phyloP scores from a whole-genome alignment of 2,329 filamentous ascomycete genomes.

The Chrysoporthe deuterocubensis region DNA sequence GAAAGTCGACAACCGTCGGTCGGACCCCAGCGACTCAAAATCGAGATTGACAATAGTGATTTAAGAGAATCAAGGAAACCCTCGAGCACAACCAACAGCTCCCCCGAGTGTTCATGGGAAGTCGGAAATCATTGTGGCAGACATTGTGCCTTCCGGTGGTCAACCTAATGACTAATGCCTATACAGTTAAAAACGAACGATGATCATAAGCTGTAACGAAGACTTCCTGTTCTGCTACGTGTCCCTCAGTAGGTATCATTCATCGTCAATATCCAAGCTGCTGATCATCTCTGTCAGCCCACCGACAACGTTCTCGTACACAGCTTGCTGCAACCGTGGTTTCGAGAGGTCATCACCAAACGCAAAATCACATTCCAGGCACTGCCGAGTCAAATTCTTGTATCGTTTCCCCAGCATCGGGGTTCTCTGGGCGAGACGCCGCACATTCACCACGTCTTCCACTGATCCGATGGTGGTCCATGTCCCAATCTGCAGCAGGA shows the following conservation, averaged over 20 bases:
- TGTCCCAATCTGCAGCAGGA: constrained; percentile 26
- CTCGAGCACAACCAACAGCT: too few species aligned
- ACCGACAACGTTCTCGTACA: constrained; percentile 32
- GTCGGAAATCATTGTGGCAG: background rate
- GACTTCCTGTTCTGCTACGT: too few species aligned
- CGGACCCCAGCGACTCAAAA: too few species aligned
- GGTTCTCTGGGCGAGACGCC: constrained; percentile 3
- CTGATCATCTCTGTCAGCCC: constrained; percentile 24
- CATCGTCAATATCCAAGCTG: background rate
- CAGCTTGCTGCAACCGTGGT: constrained; percentile 29
- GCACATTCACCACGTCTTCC: constrained; percentile 19
- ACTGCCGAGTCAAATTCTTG: constrained; percentile 25
- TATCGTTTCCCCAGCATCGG: constrained; percentile 21
- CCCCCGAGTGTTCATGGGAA: too few species aligned
- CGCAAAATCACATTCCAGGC: constrained; percentile 28
- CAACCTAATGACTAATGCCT: too few species aligned
- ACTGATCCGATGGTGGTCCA: constrained; percentile 19
- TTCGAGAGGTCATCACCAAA: constrained; percentile 28
- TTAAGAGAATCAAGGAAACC: too few species aligned
- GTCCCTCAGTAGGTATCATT: constrained; percentile 22
- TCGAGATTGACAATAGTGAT: too few species aligned
- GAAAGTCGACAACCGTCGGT: too few species aligned
- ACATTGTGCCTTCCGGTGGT: too few species aligned
- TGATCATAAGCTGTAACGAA: too few species aligned
- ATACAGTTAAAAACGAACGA: too few species aligned